A percentile compares a stretch with the other conserved stretches of the same genome.
These are phyloP conservation scores for Diophrys appendiculata DNA, from an alignment of 73 alveolate genomes.

Conservation along the genomic window DNA sequence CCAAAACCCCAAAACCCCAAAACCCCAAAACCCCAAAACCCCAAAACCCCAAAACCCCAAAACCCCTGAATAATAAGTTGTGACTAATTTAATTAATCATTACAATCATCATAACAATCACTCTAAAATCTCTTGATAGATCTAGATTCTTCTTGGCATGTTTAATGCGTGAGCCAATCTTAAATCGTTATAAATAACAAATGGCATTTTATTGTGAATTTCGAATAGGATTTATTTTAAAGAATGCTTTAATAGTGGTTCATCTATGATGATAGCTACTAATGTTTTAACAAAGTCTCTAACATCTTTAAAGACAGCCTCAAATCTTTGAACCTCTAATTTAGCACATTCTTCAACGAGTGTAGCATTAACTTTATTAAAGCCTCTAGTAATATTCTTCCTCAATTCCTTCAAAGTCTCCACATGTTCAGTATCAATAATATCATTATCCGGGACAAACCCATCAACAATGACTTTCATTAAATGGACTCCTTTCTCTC, in stretches of 20 bases:
- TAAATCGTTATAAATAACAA: slow-evolving; percentile 28
- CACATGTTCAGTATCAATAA: slow-evolving; percentile 11
- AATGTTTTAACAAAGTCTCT: slow-evolving; percentile 2
- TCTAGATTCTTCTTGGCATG: slow-evolving; percentile 37
- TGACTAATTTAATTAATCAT: too few relatives aligned
- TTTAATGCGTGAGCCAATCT: slow-evolving; percentile 30
- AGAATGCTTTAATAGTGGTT: slow-evolving; percentile 19
- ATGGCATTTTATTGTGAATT: slow-evolving; percentile 42
- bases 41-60: too few relatives aligned
- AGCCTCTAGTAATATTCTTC: slow-evolving; percentile 21
- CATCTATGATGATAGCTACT: slow-evolving; percentile 37
- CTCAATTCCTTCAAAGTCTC: slow-evolving; percentile 16
- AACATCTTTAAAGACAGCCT: slow-evolving; percentile 35
- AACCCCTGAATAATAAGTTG: too few relatives aligned
- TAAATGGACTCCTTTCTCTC: slow-evolving; percentile 23
- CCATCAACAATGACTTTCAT: slow-evolving; percentile 2
- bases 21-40: too few relatives aligned
- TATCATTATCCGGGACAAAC: slow-evolving; percentile 10
- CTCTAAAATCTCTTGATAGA: slow-evolving; percentile 13
- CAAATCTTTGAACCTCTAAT: slow-evolving; percentile 20
- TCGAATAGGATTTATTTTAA: slow-evolving; percentile 15
- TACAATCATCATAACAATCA: too few relatives aligned
- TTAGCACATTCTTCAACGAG: slow-evolving; percentile 38
- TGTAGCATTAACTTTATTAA: not conserved
- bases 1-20: too few relatives aligned